Evolutionary conservation across 176 grass and related monocot genomes (phyloP).

Genomic region (Hsuehochloa calcarea): DNA sequence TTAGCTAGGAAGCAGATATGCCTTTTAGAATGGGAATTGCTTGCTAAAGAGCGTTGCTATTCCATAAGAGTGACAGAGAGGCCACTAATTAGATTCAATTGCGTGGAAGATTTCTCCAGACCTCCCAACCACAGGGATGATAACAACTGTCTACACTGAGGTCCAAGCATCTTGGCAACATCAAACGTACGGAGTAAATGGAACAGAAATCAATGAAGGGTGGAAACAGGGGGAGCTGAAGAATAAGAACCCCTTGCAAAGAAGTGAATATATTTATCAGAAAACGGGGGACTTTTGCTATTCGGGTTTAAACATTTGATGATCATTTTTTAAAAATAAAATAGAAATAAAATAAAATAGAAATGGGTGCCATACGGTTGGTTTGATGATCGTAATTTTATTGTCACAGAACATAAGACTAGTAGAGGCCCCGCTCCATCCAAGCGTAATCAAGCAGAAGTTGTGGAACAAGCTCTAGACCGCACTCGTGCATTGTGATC

Average conservation of each 20-base stretch:
- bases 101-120: conserved; percentile 15
- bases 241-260: no score
- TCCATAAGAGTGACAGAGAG: conserved; percentile 9
- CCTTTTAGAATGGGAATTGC: conserved; percentile 3
- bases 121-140: not conserved
- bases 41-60: not conserved
- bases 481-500: not conserved
- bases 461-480: not conserved
- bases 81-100: not conserved
- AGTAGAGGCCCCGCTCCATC: no score
- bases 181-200: not conserved
- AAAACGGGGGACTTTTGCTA: no score
- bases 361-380: no score
- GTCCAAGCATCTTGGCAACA: not conserved
- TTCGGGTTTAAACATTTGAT: no score
- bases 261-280: no score
- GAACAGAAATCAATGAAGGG: no score
- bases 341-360: no score
- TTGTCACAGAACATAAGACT: no score
- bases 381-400: no score
- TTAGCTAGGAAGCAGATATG: not conserved
- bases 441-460: not conserved
- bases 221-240: no score
- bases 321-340: no score
- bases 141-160: not conserved